A percentile compares a stretch with the other conserved stretches of the same genome.
Conservation (phyloP, 805 yeast species). For the Cyberlindnera suaveolens region DNA sequence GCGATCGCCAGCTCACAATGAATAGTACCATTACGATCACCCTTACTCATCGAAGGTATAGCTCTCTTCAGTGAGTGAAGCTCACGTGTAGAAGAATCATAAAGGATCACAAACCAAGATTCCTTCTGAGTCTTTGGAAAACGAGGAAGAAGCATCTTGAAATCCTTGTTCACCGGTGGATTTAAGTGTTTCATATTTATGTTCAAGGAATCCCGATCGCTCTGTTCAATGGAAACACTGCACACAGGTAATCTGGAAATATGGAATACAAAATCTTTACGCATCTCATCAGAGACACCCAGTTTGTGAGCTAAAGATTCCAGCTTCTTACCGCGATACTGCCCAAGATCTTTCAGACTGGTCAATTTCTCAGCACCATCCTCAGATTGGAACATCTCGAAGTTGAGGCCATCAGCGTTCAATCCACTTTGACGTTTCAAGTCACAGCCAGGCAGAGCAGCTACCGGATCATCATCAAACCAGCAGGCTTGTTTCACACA, state of each 20-base stretch:
- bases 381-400: constrained; percentile 5
- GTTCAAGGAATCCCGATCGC: constrained; percentile 27
- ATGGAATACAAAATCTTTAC: constrained; percentile 44
- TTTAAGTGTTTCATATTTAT: constrained; percentile 52
- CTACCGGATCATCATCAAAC: constrained; percentile 72
- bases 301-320: constrained; percentile 27
- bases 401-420: constrained; percentile 15
- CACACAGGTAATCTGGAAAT: constrained; percentile 62
- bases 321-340: constrained; percentile 32
- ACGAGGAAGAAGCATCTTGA: constrained; percentile 65
- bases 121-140: constrained; percentile 91
- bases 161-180: constrained; percentile 42
- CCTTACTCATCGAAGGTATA: constrained; percentile 41
- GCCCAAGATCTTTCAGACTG: constrained; percentile 12
- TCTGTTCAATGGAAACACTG: constrained; percentile 34
- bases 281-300: constrained; percentile 35
- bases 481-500: constrained; percentile 85
- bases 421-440: constrained; percentile 15
- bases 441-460: constrained; percentile 24
- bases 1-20: constrained; percentile 44
- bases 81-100: constrained; percentile 45
- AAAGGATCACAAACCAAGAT: constrained; percentile 77
- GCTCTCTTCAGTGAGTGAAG: constrained; percentile 68
- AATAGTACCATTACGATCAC: constrained; percentile 24
- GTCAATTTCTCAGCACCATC: neutral